Conservation (phyloP, 2,329 filamentous ascomycete genomes). For the Uncinocarpus reesii region DNA sequence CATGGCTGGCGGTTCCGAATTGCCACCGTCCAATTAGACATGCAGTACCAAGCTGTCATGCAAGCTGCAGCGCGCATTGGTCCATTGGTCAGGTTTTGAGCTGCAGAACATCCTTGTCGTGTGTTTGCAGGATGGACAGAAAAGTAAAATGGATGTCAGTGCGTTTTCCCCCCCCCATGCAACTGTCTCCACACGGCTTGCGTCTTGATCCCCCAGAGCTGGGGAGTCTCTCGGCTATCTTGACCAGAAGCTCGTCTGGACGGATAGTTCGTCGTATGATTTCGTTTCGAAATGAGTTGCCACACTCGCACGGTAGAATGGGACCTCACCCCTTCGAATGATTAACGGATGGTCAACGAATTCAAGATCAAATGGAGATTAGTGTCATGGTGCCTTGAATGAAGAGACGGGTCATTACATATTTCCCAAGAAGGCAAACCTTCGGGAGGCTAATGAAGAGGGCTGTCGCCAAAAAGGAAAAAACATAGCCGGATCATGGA, state of each 20-base stretch:
- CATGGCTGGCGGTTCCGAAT: neutral
- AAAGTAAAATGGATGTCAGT: neutral
- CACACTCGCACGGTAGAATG: no score
- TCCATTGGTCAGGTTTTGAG: slow-evolving; percentile 5
- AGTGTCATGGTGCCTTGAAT: neutral
- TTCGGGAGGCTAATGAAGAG: neutral
- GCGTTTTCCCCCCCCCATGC: neutral
- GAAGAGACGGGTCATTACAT: neutral
- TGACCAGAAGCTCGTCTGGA: no score
- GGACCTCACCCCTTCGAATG: no score
- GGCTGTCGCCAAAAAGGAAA: neutral
- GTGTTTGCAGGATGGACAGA: neutral
- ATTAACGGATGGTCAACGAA: no score
- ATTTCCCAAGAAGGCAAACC: slow-evolving; percentile 3
- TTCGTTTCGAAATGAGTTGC: no score
- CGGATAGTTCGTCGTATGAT: no score
- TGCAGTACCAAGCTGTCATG: neutral
- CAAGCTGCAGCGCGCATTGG: neutral
- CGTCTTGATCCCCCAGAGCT: no score
- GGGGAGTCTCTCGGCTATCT: no score
- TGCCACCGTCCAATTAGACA: slow-evolving; percentile 4
- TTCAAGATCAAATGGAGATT: no score
- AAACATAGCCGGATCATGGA: neutral
- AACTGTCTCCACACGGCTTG: neutral
- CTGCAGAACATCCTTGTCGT: slow-evolving; percentile 1